phyloP scores from a whole-genome alignment of 2,329 filamentous ascomycete species.

The Cladophialophora exuberans region DNA sequence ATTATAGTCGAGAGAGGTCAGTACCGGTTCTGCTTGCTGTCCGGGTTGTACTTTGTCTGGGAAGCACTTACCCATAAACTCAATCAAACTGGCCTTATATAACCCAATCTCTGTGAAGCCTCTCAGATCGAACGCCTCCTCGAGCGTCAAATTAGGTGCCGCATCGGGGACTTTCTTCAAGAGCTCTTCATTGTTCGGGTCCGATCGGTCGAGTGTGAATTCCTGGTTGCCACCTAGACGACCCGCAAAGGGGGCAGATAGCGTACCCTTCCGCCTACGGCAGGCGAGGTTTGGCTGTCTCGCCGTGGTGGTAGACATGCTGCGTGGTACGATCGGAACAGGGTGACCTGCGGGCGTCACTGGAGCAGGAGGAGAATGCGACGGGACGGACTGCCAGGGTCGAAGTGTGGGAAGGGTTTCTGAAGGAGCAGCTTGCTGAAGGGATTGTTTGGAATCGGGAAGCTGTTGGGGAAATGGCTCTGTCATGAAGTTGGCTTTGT shows the following conservation, averaged over 20 bases:
- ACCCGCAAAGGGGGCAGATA: conserved; percentile 38
- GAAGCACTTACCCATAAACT: conserved; percentile 44
- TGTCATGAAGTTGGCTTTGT: not conserved
- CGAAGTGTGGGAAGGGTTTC: not conserved
- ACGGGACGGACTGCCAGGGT: not conserved
- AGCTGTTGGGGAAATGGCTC: not conserved
- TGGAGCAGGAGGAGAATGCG: not conserved
- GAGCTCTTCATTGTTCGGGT: conserved; percentile 36
- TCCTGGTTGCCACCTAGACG: conserved; percentile 44
- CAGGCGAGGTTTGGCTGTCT: not conserved
- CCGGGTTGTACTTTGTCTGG: not conserved
- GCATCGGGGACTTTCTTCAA: conserved; percentile 46
- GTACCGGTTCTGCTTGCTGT: not conserved
- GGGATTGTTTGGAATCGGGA: not conserved
- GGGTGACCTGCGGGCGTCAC: too few species aligned
- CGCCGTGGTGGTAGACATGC: conserved; percentile 7
- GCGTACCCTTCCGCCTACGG: not conserved
- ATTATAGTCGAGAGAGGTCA: not conserved
- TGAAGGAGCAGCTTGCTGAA: not conserved
- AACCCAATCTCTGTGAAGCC: conserved; percentile 41
- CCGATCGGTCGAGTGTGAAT: conserved; percentile 38
- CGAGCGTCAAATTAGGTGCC: conserved; percentile 44
- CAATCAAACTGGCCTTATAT: conserved; percentile 48
- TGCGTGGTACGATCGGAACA: not conserved
- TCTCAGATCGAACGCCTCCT: conserved; percentile 40